A percentile compares a stretch with the other conserved stretches of the same genome.
These are phyloP conservation scores for Lepidium sativum DNA, from an alignment of 345 rosid species.

Conservation along the genomic window DNA sequence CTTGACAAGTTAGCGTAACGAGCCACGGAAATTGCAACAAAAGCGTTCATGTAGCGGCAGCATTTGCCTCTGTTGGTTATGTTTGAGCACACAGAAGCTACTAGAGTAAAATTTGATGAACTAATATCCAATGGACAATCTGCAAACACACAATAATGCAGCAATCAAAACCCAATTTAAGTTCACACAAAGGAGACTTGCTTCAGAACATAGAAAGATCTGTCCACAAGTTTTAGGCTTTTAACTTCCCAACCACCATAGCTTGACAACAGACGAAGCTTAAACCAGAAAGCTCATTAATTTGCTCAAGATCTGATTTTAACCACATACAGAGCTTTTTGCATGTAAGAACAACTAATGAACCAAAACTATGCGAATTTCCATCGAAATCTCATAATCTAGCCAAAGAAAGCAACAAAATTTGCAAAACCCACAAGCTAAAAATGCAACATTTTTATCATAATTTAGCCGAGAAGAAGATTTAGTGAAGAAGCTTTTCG, in stretches of 20 bases:
- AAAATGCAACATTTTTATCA: neutral
- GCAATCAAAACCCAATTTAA: neutral
- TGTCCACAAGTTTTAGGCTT: neutral
- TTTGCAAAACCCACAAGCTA: neutral
- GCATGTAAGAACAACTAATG: slow-evolving; percentile 5
- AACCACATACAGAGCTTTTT: neutral
- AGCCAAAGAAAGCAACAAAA: slow-evolving; percentile 8
- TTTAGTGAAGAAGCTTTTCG: neutral
- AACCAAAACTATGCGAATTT: neutral
- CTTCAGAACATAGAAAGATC: neutral
- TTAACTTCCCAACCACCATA: neutral
- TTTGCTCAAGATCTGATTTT: slow-evolving; percentile 11
- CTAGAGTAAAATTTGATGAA: slow-evolving; percentile 60
- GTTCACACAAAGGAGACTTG: neutral
- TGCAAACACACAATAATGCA: slow-evolving; percentile 31
- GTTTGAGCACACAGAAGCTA: slow-evolving; percentile 70
- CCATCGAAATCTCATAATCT: neutral
- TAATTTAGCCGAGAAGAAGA: neutral
- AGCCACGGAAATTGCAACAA: slow-evolving; percentile 62
- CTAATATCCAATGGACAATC: slow-evolving; percentile 88
- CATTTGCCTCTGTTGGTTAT: slow-evolving; percentile 69
- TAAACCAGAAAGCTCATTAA: neutral
- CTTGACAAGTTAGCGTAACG: slow-evolving; percentile 69
- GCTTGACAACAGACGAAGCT: neutral
- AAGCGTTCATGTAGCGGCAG: slow-evolving; percentile 92